Evolutionary conservation across 106 monocot species (phyloP).

Genomic region (Dendrobium officinale): DNA sequence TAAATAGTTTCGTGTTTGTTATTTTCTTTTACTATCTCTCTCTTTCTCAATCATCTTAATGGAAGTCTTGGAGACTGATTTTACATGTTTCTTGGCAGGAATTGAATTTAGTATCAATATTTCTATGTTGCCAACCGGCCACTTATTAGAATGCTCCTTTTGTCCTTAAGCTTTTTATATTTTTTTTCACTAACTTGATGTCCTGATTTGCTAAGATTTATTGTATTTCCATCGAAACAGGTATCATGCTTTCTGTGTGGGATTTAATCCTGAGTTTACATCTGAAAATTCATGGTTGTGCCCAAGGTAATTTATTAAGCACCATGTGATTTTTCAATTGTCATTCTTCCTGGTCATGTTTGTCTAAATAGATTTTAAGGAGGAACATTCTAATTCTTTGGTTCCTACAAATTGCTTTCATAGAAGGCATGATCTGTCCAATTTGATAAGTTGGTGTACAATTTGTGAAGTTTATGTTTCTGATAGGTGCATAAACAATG

Average conservation of each 20-base stretch:
- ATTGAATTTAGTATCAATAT: background rate
- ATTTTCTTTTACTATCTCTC: background rate
- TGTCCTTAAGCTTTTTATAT: no score
- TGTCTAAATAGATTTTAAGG: background rate
- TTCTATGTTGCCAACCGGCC: background rate
- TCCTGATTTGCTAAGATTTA: background rate
- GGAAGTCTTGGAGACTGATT: background rate
- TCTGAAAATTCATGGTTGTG: conserved; percentile 74
- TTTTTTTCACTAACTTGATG: background rate
- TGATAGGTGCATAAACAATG: conserved; percentile 48
- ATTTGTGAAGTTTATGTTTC: background rate
- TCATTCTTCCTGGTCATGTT: background rate
- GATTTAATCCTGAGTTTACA: conserved; percentile 60
- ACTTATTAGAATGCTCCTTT: background rate
- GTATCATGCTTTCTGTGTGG: conserved; percentile 97
- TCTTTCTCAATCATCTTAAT: background rate
- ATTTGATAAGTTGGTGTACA: background rate
- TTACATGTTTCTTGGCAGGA: background rate
- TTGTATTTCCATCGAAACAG: conserved; percentile 22
- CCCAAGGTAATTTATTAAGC: conserved; percentile 50
- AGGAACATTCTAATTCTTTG: background rate
- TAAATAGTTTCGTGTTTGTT: background rate
- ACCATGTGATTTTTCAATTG: background rate
- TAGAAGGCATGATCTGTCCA: background rate
- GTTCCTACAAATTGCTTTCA: background rate